Evolutionary conservation across 768 basidiomycete species (phyloP), one percentile per base, ranked within the genome.

Genomic region (Collybiopsis confluens): DNA sequence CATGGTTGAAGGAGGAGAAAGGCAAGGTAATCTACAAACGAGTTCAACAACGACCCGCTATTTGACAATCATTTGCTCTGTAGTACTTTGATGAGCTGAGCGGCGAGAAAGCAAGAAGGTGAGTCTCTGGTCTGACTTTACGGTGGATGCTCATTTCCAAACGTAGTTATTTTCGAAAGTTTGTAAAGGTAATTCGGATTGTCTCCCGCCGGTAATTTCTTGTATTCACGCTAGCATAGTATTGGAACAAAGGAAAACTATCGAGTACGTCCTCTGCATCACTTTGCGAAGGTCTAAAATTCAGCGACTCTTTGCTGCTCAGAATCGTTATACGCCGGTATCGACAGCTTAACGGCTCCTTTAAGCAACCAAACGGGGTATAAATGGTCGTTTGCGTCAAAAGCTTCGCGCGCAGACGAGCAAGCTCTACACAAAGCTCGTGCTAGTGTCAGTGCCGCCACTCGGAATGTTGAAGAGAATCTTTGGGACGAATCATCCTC

Each of bases 61-160:
- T 27, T 15, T 55, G n/a, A 33, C 37, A 28, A 49, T 24, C 45
- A 38, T 20, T 27, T 20, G 24, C 45, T 41, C 21, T 27, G 16
- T 55, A 93, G 90, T 93, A 93, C 64, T 87, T 96, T 61, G 88
- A 92, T 61, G 87, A 92, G 55, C 74, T 97, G 53, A 84, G 85
- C 16, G 83, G 90, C 24, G 91, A 94, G 27, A 85, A 78, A 64
- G 86, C 93, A 2, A 79, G 89, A 60, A 88, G 82, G 82, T 88
- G 64, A 65, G 80, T 60, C 18, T 42, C 41, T 54, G 49, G 20
- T 24, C 40, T 51, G 55, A 50, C 56, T 58, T 36, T 47, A 49
- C 57, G 46, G 55, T 61, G 55, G 58, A 61, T 60, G 60, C 68
- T 72, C 56, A 74, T 65, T 62, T 47, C 47, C 47, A 60, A 64